Conservation (phyloP, 768 basidiomycete genomes). For the Trametes sanguinea region DNA sequence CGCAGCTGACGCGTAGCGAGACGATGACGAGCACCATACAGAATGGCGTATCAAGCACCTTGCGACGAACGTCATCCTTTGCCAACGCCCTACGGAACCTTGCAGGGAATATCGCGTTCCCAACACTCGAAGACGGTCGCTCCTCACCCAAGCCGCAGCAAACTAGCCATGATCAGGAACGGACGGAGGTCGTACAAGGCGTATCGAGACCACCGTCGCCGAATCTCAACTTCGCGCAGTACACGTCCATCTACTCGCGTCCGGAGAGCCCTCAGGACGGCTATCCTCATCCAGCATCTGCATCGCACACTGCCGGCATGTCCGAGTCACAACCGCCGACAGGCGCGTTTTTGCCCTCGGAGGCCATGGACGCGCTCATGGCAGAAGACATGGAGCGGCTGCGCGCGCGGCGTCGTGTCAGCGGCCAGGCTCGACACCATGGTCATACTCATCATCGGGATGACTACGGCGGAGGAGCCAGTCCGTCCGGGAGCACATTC, state of each 20-base stretch:
- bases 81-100: constrained; percentile 73
- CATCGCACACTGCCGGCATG: constrained; percentile 30
- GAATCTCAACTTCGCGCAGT: constrained; percentile 75
- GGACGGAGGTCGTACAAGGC: constrained; percentile 37
- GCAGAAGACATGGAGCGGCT: constrained; percentile 95
- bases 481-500: constrained; percentile 76
- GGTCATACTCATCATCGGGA: constrained; percentile 37
- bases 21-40: constrained; percentile 61
- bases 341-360: constrained; percentile 65
- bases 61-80: constrained; percentile 79
- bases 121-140: constrained; percentile 56
- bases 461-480: constrained; percentile 50
- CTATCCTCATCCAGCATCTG: constrained; percentile 25
- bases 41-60: constrained; percentile 62
- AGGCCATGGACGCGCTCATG: constrained; percentile 87
- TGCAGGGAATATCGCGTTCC: constrained; percentile 72
- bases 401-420: constrained; percentile 59
- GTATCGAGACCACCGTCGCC: constrained; percentile 76
- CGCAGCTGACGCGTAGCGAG: constrained; percentile 56
- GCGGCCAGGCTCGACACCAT: constrained; percentile 40
- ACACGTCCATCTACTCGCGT: constrained; percentile 73
- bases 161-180: constrained; percentile 25
- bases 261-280: constrained; percentile 37
- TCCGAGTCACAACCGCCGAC: constrained; percentile 34
- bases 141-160: constrained; percentile 36